phyloP scores from a whole-genome alignment of 2,329 filamentous ascomycete genomes.

The Colletotrichum ledebouriae region DNA sequence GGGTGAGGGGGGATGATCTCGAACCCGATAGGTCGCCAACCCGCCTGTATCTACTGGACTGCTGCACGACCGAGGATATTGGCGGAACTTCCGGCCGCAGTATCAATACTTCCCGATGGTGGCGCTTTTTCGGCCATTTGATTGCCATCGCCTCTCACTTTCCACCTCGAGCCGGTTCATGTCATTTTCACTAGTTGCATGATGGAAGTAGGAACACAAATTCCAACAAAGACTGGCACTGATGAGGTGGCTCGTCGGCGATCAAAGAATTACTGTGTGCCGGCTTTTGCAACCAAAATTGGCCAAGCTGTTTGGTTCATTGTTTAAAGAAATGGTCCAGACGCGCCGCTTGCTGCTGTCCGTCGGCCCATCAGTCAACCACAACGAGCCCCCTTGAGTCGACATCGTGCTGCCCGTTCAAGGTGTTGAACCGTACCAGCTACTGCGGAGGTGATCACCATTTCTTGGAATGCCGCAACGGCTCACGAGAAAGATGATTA shows the following conservation, averaged over 20 bases:
- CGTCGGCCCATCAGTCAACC: not conserved
- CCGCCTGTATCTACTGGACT: slow-evolving; percentile 19
- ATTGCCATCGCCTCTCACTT: slow-evolving; percentile 18
- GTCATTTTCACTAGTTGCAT: not conserved
- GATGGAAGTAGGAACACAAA: slow-evolving; percentile 1
- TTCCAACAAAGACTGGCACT: slow-evolving; percentile 22
- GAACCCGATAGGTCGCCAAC: slow-evolving; percentile 10
- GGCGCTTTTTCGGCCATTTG: slow-evolving; percentile 27
- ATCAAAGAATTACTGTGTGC: slow-evolving; percentile 22
- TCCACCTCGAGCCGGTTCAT: not conserved
- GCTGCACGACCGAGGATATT: slow-evolving; percentile 23
- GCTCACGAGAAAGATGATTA: not conserved
- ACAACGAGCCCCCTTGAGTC: not conserved
- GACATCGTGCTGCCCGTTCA: not conserved
- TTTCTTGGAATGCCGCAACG: not conserved
- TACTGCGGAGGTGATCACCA: slow-evolving; percentile 3
- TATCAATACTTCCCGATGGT: slow-evolving; percentile 14
- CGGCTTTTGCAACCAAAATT: slow-evolving; percentile 1
- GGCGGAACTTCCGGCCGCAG: slow-evolving; percentile 10
- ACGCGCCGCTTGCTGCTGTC: not conserved
- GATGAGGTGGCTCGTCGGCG: not conserved
- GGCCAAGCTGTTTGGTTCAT: slow-evolving; percentile 20
- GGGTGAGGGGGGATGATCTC: not conserved
- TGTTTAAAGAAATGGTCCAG: not conserved
- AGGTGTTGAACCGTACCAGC: not conserved